phyloP scores from a whole-genome alignment of 768 basidiomycete genomes.

The Gautieria morchelliformis region DNA sequence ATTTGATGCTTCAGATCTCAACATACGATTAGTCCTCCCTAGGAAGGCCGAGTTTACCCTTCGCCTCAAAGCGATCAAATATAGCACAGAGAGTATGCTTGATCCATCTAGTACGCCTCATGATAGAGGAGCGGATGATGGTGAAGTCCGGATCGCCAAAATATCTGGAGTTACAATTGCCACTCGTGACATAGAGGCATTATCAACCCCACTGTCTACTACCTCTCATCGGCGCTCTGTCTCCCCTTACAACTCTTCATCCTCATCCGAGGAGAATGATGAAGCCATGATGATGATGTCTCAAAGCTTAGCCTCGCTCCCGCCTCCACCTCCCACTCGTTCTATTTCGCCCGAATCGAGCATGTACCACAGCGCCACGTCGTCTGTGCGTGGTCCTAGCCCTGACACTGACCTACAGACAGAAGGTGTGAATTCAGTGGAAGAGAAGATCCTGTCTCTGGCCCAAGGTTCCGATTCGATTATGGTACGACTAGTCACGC shows the following conservation, averaged over 20 bases:
- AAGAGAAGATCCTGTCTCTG: constrained; percentile 49
- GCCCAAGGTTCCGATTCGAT: constrained; percentile 47
- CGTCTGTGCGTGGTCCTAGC: constrained; percentile 17
- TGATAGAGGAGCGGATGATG: constrained; percentile 12
- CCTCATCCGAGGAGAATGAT: constrained; percentile 24
- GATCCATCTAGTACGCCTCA: not conserved
- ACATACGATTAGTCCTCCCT: constrained; percentile 59
- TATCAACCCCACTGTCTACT: constrained; percentile 35
- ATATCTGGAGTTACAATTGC: constrained; percentile 50
- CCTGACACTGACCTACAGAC: constrained; percentile 6
- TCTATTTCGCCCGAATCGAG: constrained; percentile 37
- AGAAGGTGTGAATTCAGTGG: constrained; percentile 14
- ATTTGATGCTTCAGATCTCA: constrained; percentile 61
- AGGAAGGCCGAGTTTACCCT: constrained; percentile 53
- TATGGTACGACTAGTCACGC: constrained; percentile 42
- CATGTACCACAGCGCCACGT: constrained; percentile 73
- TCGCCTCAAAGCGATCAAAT: constrained; percentile 46
- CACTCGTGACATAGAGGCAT: constrained; percentile 33
- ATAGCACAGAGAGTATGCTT: constrained; percentile 33
- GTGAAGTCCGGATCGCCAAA: constrained; percentile 38
- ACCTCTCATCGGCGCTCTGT: constrained; percentile 13
- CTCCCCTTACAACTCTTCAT: not conserved
- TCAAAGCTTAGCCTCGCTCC: constrained; percentile 60
- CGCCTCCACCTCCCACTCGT: constrained; percentile 16
- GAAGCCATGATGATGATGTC: constrained; percentile 63